Conservation (phyloP, 192 early-diverging fungal genomes). For the Backusella circina region DNA sequence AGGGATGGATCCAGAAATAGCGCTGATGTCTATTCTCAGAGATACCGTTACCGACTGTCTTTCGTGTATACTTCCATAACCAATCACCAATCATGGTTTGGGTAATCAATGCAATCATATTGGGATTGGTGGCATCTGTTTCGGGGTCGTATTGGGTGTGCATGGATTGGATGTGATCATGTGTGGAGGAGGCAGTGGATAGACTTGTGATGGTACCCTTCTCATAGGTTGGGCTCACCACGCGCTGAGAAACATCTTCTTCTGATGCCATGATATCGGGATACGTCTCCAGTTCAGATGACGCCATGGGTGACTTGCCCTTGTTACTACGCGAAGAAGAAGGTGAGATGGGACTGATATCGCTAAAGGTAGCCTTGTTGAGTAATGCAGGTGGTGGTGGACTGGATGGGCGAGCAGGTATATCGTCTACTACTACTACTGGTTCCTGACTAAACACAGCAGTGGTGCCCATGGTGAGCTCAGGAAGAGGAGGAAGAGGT, state of each 20-base stretch:
- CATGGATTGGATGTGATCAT: background rate
- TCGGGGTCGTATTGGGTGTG: slow-evolving; percentile 17
- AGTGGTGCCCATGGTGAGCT: background rate
- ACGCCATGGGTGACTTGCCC: background rate
- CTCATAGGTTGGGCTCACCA: background rate
- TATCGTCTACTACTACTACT: too few relatives aligned
- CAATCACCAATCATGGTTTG: slow-evolving; percentile 76
- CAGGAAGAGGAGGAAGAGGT: background rate
- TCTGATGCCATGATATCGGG: background rate
- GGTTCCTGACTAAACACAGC: background rate
- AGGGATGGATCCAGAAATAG: slow-evolving; percentile 81
- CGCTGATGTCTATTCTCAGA: slow-evolving; percentile 62
- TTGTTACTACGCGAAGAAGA: background rate
- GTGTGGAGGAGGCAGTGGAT: slow-evolving; percentile 8
- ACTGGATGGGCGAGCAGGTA: background rate
- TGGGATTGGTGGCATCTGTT: slow-evolving; percentile 17
- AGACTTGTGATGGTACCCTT: background rate
- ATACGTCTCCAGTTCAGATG: background rate
- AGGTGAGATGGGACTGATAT: background rate
- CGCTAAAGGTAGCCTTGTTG: background rate
- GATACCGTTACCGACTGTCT: slow-evolving; percentile 38
- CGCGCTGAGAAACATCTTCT: background rate
- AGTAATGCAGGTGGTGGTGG: background rate
- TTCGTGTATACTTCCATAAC: slow-evolving; percentile 69
- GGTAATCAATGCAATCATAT: slow-evolving; percentile 36